Percentiles rank a stretch among this genome's conserved stretches.
These are phyloP conservation scores for Penicillium sp. DNA, from an alignment of 2,329 filamentous ascomycete genomes.

Conservation along the genomic window DNA sequence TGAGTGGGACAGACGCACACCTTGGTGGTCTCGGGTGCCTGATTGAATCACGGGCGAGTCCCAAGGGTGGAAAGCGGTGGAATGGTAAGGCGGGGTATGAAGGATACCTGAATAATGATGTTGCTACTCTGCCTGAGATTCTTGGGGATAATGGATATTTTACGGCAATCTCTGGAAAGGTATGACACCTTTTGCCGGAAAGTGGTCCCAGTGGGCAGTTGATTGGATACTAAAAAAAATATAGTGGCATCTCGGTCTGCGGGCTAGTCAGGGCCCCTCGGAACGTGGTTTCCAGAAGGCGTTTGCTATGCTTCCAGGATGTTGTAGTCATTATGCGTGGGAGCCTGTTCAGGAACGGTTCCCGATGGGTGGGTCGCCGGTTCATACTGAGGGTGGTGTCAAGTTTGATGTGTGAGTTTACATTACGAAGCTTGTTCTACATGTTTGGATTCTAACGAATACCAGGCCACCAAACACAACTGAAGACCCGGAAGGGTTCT, in stretches of 20 bases:
- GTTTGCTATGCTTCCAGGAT: slow-evolving; percentile 26
- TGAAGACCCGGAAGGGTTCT: slow-evolving; percentile 15
- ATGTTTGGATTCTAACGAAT: too few species aligned
- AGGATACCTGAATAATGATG: slow-evolving; percentile 9
- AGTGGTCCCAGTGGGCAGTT: slow-evolving; percentile 21
- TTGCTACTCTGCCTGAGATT: slow-evolving; percentile 6
- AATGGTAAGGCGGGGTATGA: slow-evolving; percentile 9
- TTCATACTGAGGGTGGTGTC: slow-evolving; percentile 1
- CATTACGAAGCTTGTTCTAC: too few species aligned
- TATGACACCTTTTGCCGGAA: slow-evolving; percentile 1
- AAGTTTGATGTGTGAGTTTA: slow-evolving; percentile 2
- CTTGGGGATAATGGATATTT: slow-evolving; percentile 7
- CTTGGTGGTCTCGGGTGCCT: slow-evolving; percentile 5
- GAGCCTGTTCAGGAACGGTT: slow-evolving; percentile 20
- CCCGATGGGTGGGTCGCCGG: slow-evolving; percentile 2
- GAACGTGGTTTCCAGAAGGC: slow-evolving; percentile 29
- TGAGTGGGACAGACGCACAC: slow-evolving; percentile 28
- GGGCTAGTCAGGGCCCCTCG: slow-evolving; percentile 22
- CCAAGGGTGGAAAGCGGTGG: slow-evolving; percentile 2
- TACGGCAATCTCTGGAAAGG: slow-evolving; percentile 6
- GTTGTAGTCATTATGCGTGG: slow-evolving; percentile 35
- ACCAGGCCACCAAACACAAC: background rate
- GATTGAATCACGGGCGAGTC: background rate
- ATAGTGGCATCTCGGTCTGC: slow-evolving; percentile 33
- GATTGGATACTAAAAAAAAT: slow-evolving; percentile 9